These are phyloP conservation scores for Solanum medicagineum DNA, from an alignment of 257 asterid genomes.

Conservation along the genomic window DNA sequence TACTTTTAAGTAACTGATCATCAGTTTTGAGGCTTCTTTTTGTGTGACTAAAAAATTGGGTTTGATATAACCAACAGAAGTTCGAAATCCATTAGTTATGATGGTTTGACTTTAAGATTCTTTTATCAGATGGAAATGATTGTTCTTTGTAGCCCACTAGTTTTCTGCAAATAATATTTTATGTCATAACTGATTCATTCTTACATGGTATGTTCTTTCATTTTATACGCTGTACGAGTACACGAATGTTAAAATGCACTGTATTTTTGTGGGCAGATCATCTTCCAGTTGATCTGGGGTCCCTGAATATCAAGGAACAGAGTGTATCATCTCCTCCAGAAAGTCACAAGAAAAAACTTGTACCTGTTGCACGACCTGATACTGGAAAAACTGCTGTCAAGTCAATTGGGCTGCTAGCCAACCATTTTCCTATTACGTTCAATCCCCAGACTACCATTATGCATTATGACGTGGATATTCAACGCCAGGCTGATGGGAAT, in stretches of 20 bases:
- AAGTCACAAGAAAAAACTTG: constrained; percentile 1
- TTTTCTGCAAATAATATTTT: background rate
- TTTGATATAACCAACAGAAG: background rate
- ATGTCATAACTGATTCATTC: background rate
- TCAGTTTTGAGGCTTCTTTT: background rate
- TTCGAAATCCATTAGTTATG: background rate
- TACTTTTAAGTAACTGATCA: background rate
- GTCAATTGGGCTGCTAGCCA: constrained; percentile 29
- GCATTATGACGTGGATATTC: constrained; percentile 53
- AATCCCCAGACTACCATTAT: constrained; percentile 15
- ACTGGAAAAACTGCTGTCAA: constrained; percentile 22
- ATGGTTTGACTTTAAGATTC: background rate
- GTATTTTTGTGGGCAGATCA: constrained; percentile 7
- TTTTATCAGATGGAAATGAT: background rate
- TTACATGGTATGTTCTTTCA: background rate
- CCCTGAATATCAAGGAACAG: constrained; percentile 11
- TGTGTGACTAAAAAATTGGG: background rate
- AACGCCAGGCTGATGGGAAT: constrained; percentile 13
- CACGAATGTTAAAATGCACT: background rate
- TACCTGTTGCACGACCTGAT: constrained; percentile 50
- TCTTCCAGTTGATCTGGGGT: background rate
- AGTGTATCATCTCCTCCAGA: background rate
- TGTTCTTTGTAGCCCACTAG: background rate
- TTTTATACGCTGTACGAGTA: background rate
- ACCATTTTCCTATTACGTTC: constrained; percentile 49